phyloP scores from a whole-genome alignment of 2,329 filamentous ascomycete genomes.

The Fusarium sp. region DNA sequence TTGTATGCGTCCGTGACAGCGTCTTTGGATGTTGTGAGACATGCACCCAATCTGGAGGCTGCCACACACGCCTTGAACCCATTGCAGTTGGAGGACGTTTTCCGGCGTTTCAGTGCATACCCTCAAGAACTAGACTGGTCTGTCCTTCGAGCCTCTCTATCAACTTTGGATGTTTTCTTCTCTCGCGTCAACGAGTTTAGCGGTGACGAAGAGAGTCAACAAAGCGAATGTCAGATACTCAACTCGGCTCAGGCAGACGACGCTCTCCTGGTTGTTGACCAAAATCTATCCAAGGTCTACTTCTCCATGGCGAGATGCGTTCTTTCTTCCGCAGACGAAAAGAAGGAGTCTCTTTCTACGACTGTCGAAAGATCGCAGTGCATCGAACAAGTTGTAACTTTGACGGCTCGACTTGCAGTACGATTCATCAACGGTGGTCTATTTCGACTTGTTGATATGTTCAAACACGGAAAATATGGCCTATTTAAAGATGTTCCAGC shows the following conservation, averaged over 20 bases:
- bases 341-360: constrained; percentile 25
- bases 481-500: constrained; percentile 61
- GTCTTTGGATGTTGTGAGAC: constrained; percentile 64
- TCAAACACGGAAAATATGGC: constrained; percentile 62
- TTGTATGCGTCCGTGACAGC: constrained; percentile 62
- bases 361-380: constrained; percentile 50
- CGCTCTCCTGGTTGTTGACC: constrained; percentile 61
- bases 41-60: constrained; percentile 60
- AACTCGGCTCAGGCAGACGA: constrained; percentile 61
- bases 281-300: constrained; percentile 60
- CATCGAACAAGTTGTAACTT: constrained; percentile 58
- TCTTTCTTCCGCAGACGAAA: constrained; percentile 44
- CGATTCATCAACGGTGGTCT: constrained; percentile 61
- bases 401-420: constrained; percentile 62
- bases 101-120: constrained; percentile 60
- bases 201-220: constrained; percentile 54
- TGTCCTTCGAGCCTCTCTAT: constrained; percentile 59
- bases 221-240: constrained; percentile 55
- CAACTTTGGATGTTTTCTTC: constrained; percentile 63
- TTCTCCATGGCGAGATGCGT: constrained; percentile 62
- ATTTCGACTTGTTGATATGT: constrained; percentile 59
- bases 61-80: constrained; percentile 64
- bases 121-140: constrained; percentile 62
- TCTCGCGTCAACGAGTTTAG: constrained; percentile 59
- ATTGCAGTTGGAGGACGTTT: constrained; percentile 64